Evolutionary conservation across 805 yeast genomes (phyloP).

Genomic region (Cyberlindnera amylophila): DNA sequence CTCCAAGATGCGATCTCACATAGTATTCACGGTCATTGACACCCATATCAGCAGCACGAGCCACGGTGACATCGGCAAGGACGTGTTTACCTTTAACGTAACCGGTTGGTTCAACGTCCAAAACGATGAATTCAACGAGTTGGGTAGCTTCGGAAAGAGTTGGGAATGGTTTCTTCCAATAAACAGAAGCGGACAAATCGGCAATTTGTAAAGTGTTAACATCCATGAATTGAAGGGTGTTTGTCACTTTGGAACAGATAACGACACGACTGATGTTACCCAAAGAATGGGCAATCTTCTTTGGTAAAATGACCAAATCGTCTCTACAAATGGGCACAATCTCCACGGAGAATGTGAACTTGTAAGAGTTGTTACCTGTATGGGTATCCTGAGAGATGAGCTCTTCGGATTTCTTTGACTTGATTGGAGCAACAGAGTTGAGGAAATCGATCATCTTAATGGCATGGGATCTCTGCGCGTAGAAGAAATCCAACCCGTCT

Average conservation of each 20-base stretch:
- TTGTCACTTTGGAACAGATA: slow-evolving; percentile 79
- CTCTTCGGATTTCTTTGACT: slow-evolving; percentile 82
- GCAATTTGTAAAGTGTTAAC: slow-evolving; percentile 75
- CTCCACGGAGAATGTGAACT: slow-evolving; percentile 90
- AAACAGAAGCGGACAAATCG: slow-evolving; percentile 66
- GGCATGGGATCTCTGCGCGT: slow-evolving; percentile 85
- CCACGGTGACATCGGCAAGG: slow-evolving; percentile 85
- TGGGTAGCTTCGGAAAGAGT: slow-evolving; percentile 73
- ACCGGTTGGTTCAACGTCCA: slow-evolving; percentile 93
- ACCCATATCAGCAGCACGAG: slow-evolving; percentile 88
- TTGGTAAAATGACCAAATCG: slow-evolving; percentile 89
- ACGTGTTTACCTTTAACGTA: slow-evolving; percentile 70
- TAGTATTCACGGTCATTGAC: slow-evolving; percentile 78
- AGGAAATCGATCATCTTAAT: slow-evolving; percentile 90
- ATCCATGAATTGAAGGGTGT: slow-evolving; percentile 82
- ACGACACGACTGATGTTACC: slow-evolving; percentile 83
- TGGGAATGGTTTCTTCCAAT: slow-evolving; percentile 80
- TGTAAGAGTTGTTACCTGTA: slow-evolving; percentile 81
- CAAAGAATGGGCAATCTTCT: slow-evolving; percentile 73
- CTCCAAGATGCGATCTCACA: slow-evolving; percentile 90
- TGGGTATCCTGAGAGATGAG: slow-evolving; percentile 90
- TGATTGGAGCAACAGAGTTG: slow-evolving; percentile 78
- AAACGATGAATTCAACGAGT: slow-evolving; percentile 79
- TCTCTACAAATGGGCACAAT: slow-evolving; percentile 96
- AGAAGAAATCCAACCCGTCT: slow-evolving; percentile 94